phyloP scores from a whole-genome alignment of 345 rosid genomes.

The Salix udensis region DNA sequence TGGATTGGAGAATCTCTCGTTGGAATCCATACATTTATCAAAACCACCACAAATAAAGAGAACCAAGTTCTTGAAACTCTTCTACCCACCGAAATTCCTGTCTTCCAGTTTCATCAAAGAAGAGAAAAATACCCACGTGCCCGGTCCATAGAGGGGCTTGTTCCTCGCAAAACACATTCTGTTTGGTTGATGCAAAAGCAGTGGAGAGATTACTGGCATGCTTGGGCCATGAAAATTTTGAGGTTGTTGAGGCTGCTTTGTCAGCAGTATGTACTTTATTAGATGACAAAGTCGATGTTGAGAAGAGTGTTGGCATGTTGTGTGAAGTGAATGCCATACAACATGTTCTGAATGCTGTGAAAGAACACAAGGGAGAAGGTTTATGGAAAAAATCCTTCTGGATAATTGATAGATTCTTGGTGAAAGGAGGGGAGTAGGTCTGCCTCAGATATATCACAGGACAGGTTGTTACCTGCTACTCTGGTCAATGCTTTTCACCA shows the following conservation, averaged over 20 bases:
- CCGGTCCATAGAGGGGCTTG: conserved; percentile 79
- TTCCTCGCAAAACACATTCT: conserved; percentile 74
- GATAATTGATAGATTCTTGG: conserved; percentile 77
- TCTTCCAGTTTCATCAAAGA: conserved; percentile 48
- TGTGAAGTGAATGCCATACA: conserved; percentile 51
- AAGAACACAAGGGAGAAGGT: conserved; percentile 62
- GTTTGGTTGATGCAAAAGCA: conserved; percentile 80
- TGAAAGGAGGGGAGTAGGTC: conserved; percentile 56
- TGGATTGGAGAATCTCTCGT: conserved; percentile 77
- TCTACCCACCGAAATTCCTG: conserved; percentile 41
- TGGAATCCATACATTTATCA: conserved; percentile 57
- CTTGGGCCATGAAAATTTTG: conserved; percentile 64
- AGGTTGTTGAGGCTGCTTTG: conserved; percentile 76
- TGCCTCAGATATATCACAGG: conserved; percentile 62
- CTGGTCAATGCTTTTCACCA: conserved; percentile 74
- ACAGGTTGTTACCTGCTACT: conserved; percentile 55
- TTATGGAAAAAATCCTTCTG: conserved; percentile 75
- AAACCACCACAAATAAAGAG: conserved; percentile 40
- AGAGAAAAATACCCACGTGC: conserved; percentile 38
- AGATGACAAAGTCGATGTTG: conserved; percentile 77
- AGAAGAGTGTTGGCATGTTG: conserved; percentile 56
- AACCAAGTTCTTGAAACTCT: conserved; percentile 43
- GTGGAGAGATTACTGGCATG: conserved; percentile 69
- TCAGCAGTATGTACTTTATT: conserved; percentile 77
- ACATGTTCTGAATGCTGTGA: conserved; percentile 56